phyloP scores from a whole-genome alignment of 148 eudicot species.

The Chenopodium quinoa region DNA sequence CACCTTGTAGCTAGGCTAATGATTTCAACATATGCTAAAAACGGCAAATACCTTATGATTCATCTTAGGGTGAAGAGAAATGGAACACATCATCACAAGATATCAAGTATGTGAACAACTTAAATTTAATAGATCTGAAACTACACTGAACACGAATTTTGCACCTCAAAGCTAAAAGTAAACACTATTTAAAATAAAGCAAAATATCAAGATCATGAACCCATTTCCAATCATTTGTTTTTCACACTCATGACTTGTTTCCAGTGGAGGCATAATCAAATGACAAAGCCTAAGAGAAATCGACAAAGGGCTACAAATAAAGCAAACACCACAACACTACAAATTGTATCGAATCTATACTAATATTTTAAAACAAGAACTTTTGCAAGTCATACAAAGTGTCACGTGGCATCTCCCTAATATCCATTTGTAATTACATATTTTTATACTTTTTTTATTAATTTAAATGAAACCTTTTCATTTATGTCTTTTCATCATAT shows the following conservation, averaged over 20 bases:
- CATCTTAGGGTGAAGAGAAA: background rate
- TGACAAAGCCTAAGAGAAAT: background rate
- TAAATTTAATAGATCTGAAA: too few species aligned
- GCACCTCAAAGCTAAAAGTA: background rate
- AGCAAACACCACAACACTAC: background rate
- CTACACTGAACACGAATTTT: background rate
- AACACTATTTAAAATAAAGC: background rate
- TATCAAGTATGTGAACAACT: background rate
- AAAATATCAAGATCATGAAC: background rate
- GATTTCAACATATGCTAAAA: background rate
- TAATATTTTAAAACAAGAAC: too few species aligned
- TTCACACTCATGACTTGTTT: background rate
- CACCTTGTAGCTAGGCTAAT: background rate
- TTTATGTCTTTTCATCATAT: too few species aligned
- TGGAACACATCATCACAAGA: too few species aligned
- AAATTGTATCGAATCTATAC: too few species aligned
- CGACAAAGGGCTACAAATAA: background rate
- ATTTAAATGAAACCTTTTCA: too few species aligned
- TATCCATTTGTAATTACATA: too few species aligned
- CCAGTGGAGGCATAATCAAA: background rate
- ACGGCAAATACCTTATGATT: background rate
- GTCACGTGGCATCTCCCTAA: too few species aligned
- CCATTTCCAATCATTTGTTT: background rate
- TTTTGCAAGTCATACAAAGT: too few species aligned
- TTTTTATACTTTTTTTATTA: too few species aligned